phyloP scores from a whole-genome alignment of 192 early-diverging fungal species.

The Coemansia javaensis region DNA sequence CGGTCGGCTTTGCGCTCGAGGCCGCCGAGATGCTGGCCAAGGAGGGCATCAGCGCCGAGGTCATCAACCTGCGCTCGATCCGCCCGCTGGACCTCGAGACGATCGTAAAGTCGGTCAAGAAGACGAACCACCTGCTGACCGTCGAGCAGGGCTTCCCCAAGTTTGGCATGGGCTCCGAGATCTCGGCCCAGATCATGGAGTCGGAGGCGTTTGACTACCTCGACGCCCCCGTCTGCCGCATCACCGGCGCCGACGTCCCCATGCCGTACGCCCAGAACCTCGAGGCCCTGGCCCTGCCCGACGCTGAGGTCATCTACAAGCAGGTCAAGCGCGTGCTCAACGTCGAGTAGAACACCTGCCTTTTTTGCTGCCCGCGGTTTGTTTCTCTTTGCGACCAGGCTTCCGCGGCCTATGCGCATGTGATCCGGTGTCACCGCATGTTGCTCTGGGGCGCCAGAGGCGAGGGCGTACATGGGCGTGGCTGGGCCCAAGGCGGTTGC shows the following conservation, averaged over 20 bases:
- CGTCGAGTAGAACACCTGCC: conserved; percentile 33
- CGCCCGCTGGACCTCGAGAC: conserved; percentile 89
- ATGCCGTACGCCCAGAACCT: conserved; percentile 96
- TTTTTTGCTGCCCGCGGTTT: too few species aligned
- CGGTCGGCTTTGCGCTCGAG: conserved; percentile 79
- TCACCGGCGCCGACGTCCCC: conserved; percentile 96
- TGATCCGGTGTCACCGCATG: too few species aligned
- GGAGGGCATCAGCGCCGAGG: conserved; percentile 75
- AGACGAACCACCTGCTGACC: conserved; percentile 95
- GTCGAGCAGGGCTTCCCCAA: conserved; percentile 95
- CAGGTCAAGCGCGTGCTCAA: conserved; percentile 63
- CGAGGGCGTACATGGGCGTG: too few species aligned
- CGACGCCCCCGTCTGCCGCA: conserved; percentile 87
- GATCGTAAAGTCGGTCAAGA: conserved; percentile 90
- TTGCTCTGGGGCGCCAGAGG: too few species aligned
- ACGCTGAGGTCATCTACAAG: conserved; percentile 75
- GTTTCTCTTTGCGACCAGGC: too few species aligned
- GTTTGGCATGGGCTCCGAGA: conserved; percentile 92
- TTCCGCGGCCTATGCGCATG: too few species aligned
- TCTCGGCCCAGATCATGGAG: conserved; percentile 96
- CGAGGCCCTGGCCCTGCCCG: conserved; percentile 83
- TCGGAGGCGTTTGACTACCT: conserved; percentile 93
- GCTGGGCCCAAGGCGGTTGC: too few species aligned
- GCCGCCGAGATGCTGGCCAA: conserved; percentile 82
- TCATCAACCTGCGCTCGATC: conserved; percentile 98